Evolutionary conservation across 2,329 filamentous ascomycete species (phyloP).

Genomic region (Sporothrix curviconia): DNA sequence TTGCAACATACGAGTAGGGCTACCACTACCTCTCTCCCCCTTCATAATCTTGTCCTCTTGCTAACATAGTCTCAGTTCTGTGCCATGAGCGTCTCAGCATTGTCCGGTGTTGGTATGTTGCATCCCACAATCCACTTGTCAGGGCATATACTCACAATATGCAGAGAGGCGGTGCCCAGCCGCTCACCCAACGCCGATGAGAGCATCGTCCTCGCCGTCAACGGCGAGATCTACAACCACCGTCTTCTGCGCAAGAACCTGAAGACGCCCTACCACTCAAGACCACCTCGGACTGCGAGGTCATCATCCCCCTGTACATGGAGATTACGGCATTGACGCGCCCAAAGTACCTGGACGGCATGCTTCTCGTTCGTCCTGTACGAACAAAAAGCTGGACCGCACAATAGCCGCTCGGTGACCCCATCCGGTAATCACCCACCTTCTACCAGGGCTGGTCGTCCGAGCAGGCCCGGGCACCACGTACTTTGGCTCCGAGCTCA

Average conservation of each 20-base stretch:
- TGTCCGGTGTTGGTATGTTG: constrained; percentile 81
- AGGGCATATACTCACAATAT: constrained; percentile 23
- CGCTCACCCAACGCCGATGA: constrained; percentile 87
- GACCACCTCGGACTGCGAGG: constrained; percentile 97
- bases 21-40: background rate
- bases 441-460: constrained; percentile 94
- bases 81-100: constrained; percentile 97
- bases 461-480: constrained; percentile 71
- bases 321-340: constrained; percentile 85
- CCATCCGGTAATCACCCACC: constrained; percentile 93
- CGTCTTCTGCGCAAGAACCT: constrained; percentile 83
- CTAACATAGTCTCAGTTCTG: constrained; percentile 56
- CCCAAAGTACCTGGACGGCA: constrained; percentile 93
- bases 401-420: constrained; percentile 90
- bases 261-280: constrained; percentile 85
- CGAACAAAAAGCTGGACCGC: constrained; percentile 88
- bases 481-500: constrained; percentile 96
- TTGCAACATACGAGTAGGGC: constrained; percentile 78
- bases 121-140: constrained; percentile 14
- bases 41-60: background rate
- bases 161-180: constrained; percentile 88
- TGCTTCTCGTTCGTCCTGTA: constrained; percentile 99
- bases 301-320: constrained; percentile 95
- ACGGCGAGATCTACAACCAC: constrained; percentile 99
- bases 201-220: constrained; percentile 86